Evolutionary conservation across 2,329 filamentous ascomycete genomes (phyloP), one percentile per base, ranked within the genome.

Genomic region (Thermothelomyces thermophilus): DNA sequence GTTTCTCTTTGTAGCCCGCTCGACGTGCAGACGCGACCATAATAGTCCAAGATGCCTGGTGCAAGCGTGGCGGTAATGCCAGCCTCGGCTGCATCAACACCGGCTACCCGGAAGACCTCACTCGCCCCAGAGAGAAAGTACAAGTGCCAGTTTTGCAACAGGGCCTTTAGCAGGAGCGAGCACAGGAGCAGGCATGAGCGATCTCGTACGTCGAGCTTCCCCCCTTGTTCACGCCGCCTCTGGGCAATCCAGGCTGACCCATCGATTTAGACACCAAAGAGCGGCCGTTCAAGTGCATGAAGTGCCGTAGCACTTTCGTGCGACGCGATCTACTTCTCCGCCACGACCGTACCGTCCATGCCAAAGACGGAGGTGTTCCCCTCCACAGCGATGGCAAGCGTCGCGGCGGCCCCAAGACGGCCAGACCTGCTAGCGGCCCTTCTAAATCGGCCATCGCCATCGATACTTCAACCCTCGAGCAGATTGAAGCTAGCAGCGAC

Each of bases 101-200:
- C 86, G 66, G 79, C 80, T 62, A 78, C 84, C 64, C 83, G 87
- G 70, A 95, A 94, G 73, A 71, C 84, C 59, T 76, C 85, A 55
- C 73, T 84, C 62, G 84, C 82, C 62, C 89, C 90, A 50, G 93
- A 97, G 76, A 91, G 94, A 77, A 95, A 96, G 73, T 98, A 98
- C 82, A 96, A 97, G 71, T 98, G 93, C 75, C 90, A 95, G 76
- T 97, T 95, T 72, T 97, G 93, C 76, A 90, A 90, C 73, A 82
- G 93, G 70, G 93, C 93, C 57, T 98, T 98, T 70, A 96, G 90
- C 74, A 80, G 93, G 69, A 95, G 90, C 70, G 93, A 98, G 72
- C 93, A 98, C 71, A 83, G 93, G 63, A 96, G 90, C 72, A 81
- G 93, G 71, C 93, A 98, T 72, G 93, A 98, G 73, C 82, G 93